Evolutionary conservation across 345 rosid genomes (phyloP), one percentile per base, ranked within the genome.

Genomic region (Xanthoceras sorbifolium): DNA sequence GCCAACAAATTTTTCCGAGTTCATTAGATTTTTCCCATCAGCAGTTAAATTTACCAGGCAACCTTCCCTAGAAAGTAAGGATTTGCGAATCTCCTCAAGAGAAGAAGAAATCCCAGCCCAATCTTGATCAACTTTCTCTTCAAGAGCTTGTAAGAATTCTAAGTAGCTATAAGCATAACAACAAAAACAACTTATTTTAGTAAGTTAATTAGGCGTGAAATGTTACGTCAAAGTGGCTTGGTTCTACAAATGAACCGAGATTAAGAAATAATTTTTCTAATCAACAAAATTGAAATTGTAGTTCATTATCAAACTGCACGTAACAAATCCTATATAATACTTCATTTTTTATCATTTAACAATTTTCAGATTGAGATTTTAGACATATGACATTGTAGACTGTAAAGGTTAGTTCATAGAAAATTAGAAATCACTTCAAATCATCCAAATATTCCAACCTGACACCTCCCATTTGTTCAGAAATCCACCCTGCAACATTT

Each of bases 401-500:
- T 5, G 6, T 55, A 68, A 48, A 72, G 68, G 62, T 22, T 23
- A 12, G 65, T 69, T 44, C 28, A 77, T 67, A 46, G 12, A 20
- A n/a, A n/a, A n/a, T n/a, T n/a, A 62, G 1, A 60, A 64, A 48
- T 38, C 66, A 66, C 28, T 25, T 25, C 10, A 38, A 54, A 38
- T 28, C 20, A 54, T 36, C 66, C 44, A 74, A 22, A 76, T n/a
- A 78, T 66, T 81, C 81, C 67, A 72, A 96, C 99, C 99, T 93
- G 83, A 92, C 77, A 84, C 99, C 98, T 84, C 97, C 94, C 97
- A 96, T 96, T 86, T 93, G 99, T 79, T 96, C 99, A 79, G 99
- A 93, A 73, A 96, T 84, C 98, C 97, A 93, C 73, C 98, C 99
- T 11, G 98, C 89, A 80, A 85, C 68, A 80, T 90, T 93, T 80